A percentile compares a stretch with the other conserved stretches of the same genome.
phyloP scores from a whole-genome alignment of 2,329 filamentous ascomycete genomes.

The Chaetomium sp. region DNA sequence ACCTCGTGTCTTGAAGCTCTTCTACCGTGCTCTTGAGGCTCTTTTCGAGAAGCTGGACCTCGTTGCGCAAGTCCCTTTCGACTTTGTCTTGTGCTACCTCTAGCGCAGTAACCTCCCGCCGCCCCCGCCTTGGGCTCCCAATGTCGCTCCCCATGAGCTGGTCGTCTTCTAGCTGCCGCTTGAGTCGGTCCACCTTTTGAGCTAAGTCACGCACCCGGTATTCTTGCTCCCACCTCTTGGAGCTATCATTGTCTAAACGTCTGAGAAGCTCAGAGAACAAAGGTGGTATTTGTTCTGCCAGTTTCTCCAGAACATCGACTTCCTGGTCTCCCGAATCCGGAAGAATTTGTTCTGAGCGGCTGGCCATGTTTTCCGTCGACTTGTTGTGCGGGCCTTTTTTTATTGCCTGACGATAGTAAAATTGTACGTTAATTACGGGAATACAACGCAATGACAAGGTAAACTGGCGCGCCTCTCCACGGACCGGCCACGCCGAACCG shows the following conservation, averaged over 20 bases:
- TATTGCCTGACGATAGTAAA: no score
- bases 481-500: no score
- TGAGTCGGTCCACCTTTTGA: background rate
- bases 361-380: no score
- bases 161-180: background rate
- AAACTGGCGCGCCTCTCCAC: no score
- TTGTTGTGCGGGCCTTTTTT: no score
- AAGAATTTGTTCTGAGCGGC: no score
- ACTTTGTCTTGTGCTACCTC: background rate
- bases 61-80: background rate
- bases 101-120: background rate
- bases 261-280: background rate
- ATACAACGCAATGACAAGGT: no score
- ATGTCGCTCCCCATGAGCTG: background rate
- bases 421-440: no score
- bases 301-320: background rate
- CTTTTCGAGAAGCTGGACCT: background rate
- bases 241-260: background rate
- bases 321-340: no score
- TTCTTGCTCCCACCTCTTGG: background rate
- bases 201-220: background rate
- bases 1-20: background rate
- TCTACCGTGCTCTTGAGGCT: background rate
- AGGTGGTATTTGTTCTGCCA: background rate
- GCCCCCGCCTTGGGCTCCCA: no score